Base-by-base conservation (phyloP, 768 basidiomycete genomes). In the Phaeotremella fagi region DNA sequence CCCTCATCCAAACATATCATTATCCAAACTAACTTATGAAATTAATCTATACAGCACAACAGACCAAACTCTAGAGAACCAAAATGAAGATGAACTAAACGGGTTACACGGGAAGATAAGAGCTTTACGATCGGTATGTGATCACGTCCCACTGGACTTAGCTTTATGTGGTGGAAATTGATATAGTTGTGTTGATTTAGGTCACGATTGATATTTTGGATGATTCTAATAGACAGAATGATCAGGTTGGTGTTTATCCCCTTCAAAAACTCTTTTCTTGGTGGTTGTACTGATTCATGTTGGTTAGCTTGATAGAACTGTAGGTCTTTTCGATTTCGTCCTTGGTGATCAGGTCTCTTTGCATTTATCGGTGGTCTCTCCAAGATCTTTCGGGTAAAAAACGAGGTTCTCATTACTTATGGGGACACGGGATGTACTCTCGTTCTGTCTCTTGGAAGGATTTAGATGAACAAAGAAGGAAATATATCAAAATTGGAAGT, bases 181-280 rank as follows among this genome's bases (percentile, higher is more conserved):
- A 14, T 16, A 3, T 22, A 4, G 26, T 15, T 54, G 54, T 59
- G 46, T 57, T 14, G 4, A 20, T 4, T 18, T 48, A 74, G 73
- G 73, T 74, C 15, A 74, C 73, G 26, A 74, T 74, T 36, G 73
- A 74, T 60, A 74, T 74, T 36, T 59, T 74, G 25, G 69, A 72
- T 25, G 72, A 74, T 52, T 66, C 70, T 22, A 54, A 61, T n/a
- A 49, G 72, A 36, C 70, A 72, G 50, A 74, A 74, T 58, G 68
- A 72, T 35, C 68, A 71, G 61, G 70, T 72, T 36, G 45, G 70
- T 44, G 31, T 33, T 33, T 33, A 16, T 41, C 3, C 9, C 55
- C 48, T 45, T 5, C 9, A 18, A 20, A 20, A 24, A 23, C 36
- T 25, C 28, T 27, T 16, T 41, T 22, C 33, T 23, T 22, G 54